Conservation (phyloP, 805 yeast species). For the Candida oleophila region DNA sequence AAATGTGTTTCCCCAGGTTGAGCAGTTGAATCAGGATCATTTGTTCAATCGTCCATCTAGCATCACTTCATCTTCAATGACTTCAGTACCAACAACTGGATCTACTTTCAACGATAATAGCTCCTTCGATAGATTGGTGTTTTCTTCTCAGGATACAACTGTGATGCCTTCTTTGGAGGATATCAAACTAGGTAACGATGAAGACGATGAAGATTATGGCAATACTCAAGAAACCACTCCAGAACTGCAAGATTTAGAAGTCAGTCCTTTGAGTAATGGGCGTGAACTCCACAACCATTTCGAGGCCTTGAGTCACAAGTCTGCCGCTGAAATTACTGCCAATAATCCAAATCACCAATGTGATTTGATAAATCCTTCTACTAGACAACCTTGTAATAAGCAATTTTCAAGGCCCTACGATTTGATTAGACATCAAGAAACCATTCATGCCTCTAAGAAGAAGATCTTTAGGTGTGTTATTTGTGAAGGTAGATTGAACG, state of each 20-base stretch:
- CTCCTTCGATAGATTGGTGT: not conserved
- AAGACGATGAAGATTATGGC: constrained; percentile 5
- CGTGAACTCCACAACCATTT: constrained; percentile 2
- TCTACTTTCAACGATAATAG: not conserved
- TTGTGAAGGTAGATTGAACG: constrained; percentile 45
- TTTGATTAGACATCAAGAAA: constrained; percentile 46
- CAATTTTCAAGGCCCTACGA: constrained; percentile 74
- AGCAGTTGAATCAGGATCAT: not conserved
- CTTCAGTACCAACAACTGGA: constrained; percentile 1
- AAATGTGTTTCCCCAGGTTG: constrained; percentile 11
- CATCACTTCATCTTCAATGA: not conserved
- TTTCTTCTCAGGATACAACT: not conserved
- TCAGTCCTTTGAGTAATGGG: constrained; percentile 1
- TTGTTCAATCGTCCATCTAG: not conserved
- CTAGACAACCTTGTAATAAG: constrained; percentile 66
- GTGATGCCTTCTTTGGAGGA: not conserved
- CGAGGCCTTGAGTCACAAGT: constrained; percentile 12
- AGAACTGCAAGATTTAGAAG: constrained; percentile 5
- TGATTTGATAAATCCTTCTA: constrained; percentile 55
- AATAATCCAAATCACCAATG: constrained; percentile 53
- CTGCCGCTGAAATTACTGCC: constrained; percentile 33
- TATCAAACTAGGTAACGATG: constrained; percentile 5
- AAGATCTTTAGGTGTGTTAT: constrained; percentile 46
- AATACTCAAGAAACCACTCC: constrained; percentile 4
- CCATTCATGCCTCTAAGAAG: constrained; percentile 47